Conservation (phyloP, 345 rosid genomes). For the Aegle marmelos region DNA sequence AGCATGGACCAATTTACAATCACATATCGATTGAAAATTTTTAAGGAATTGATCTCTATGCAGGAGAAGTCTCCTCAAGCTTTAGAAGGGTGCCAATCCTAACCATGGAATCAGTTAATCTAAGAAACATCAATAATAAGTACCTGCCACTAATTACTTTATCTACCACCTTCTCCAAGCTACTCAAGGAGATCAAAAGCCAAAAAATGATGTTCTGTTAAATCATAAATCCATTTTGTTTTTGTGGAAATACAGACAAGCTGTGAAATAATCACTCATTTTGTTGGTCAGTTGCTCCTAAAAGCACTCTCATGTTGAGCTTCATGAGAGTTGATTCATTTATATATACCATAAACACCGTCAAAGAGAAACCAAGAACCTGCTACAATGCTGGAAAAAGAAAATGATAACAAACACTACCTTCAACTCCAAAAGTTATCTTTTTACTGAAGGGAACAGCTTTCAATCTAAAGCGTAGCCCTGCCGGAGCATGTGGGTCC, state of each 20-base stretch:
- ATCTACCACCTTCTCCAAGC: neutral
- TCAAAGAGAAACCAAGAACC: neutral
- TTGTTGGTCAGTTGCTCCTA: neutral
- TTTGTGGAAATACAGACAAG: neutral
- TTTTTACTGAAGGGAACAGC: slow-evolving; percentile 94
- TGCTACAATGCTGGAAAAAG: neutral
- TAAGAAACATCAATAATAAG: neutral
- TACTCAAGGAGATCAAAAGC: neutral
- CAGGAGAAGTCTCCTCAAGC: neutral
- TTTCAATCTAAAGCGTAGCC: slow-evolving; percentile 64
- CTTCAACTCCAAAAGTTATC: slow-evolving; percentile 92
- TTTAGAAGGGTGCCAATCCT: neutral
- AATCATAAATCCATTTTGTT: neutral
- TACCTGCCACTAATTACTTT: neutral
- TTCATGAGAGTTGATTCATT: neutral
- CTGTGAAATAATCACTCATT: neutral
- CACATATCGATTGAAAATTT: neutral
- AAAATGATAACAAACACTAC: slow-evolving; percentile 28
- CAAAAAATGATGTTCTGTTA: neutral
- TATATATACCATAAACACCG: neutral
- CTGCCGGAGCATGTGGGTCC: slow-evolving; percentile 70
- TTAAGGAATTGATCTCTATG: neutral
- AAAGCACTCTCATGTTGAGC: neutral
- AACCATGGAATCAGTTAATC: neutral
- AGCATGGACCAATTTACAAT: neutral